These are phyloP conservation scores for Oropetium thomaeum DNA, from an alignment of 176 grass and related monocot genomes.

Conservation along the genomic window DNA sequence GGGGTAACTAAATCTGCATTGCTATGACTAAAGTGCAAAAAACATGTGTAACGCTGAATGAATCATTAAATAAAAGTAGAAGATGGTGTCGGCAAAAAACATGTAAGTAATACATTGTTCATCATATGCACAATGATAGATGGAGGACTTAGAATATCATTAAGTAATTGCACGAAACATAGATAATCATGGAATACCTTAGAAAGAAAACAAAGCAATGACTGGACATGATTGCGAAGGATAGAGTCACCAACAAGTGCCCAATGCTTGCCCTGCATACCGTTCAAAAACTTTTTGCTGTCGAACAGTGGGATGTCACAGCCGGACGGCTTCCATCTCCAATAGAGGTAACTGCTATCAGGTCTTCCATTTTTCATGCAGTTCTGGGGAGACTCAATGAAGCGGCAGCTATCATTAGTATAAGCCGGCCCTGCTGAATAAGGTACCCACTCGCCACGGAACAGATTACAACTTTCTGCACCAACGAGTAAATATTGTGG, in stretches of 20 bases:
- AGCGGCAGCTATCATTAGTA: constrained; percentile 74
- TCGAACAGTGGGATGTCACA: constrained; percentile 67
- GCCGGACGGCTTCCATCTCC: constrained; percentile 84
- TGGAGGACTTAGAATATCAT: neutral
- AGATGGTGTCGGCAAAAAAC: neutral
- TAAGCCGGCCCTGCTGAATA: constrained; percentile 57
- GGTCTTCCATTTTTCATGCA: constrained; percentile 83
- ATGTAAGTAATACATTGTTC: neutral
- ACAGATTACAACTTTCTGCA: constrained; percentile 74
- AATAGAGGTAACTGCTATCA: constrained; percentile 73
- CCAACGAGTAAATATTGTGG: neutral
- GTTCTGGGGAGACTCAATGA: constrained; percentile 89
- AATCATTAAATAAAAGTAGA: neutral
- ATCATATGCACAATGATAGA: neutral
- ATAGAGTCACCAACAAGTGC: constrained; percentile 90
- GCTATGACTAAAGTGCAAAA: too few species aligned
- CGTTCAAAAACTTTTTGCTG: constrained; percentile 54
- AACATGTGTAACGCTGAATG: neutral
- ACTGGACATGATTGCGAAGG: constrained; percentile 86
- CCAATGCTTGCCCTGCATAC: constrained; percentile 71
- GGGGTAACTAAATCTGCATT: too few species aligned
- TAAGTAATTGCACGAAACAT: neutral
- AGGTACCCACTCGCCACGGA: constrained; percentile 73
- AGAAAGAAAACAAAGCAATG: constrained; percentile 87
- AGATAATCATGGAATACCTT: constrained; percentile 42